Evolutionary conservation across 2,329 filamentous ascomycete genomes (phyloP), one percentile per base, ranked within the genome.

Genomic region (Botryotinia convoluta): DNA sequence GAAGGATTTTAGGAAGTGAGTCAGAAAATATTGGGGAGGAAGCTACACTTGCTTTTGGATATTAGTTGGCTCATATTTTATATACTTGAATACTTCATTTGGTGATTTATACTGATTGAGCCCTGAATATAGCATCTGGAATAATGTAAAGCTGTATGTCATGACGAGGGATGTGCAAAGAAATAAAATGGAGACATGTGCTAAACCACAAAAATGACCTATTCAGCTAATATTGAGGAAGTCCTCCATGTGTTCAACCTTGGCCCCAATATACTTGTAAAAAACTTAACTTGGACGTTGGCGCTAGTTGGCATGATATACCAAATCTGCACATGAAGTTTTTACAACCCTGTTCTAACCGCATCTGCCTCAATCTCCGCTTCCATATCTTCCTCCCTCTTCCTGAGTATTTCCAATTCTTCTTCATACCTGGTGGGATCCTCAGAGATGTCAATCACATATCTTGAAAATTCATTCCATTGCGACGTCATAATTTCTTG

Each of bases 21-120:
- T 51, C 4, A 51, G 48, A n/a, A 14, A 3, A 0, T n/a, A 0
- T 14, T 51, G 48, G 0, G 0, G 12, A 14, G 22, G 22, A n/a
- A 12, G 6, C 0, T 51, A 4, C 1, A 51, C 22, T 14, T 26
- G 4, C 4, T 51, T 51, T 51, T 51, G 45, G 4, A 0, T n/a
- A 6, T 51, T 26, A 6, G 9, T 14, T 2, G 4, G 4, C 7
- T 45, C 20, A 20, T 7, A 20, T 22, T 26, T 8, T 48, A 26
- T 3, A 48, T 26, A 12, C 10, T 51, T 0, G 45, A 26, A 6
- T 48, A 14, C 0, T 6, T 51, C 22, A n/a, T 10, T 51, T 26
- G 1, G 6, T n/a, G 2, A 51, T 14, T 51, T 26, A 6, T n/a
- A 6, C 0, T 2, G 1, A 8, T 26, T 26, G 8, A 3, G n/a